Percentiles rank a stretch among this genome's conserved stretches.
phyloP scores from a whole-genome alignment of 768 basidiomycete species.

The Exidia glandulosa region DNA sequence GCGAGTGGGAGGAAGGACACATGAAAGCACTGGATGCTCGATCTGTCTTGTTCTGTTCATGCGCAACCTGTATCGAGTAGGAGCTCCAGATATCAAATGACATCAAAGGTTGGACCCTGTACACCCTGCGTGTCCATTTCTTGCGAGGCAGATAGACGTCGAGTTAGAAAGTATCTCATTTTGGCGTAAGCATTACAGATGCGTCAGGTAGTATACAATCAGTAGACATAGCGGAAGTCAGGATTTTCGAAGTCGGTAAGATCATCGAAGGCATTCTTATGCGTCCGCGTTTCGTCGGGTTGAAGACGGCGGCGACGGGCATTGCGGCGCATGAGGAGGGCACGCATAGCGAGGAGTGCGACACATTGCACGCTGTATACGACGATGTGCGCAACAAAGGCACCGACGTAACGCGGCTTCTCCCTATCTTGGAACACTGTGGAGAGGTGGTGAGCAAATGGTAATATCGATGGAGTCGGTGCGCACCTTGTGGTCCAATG shows the following conservation, averaged over 20 bases:
- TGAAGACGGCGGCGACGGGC: constrained; percentile 26
- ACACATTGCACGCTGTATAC: constrained; percentile 35
- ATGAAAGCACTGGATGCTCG: neutral
- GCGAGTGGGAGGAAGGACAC: no score
- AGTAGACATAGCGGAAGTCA: constrained; percentile 15
- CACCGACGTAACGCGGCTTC: constrained; percentile 35
- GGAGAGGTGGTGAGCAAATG: neutral
- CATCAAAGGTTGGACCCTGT: no score
- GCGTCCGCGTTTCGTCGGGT: constrained; percentile 19
- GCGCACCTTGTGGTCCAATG: constrained; percentile 31
- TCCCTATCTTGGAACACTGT: constrained; percentile 35
- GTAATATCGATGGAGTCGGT: neutral
- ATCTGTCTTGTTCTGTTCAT: neutral
- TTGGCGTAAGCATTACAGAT: neutral
- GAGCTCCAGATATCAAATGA: no score
- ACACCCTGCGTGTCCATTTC: no score
- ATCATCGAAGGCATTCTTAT: constrained; percentile 36
- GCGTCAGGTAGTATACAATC: neutral
- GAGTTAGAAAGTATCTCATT: neutral
- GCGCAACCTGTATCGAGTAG: neutral
- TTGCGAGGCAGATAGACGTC: neutral
- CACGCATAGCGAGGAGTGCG: constrained; percentile 27
- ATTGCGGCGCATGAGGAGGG: constrained; percentile 32
- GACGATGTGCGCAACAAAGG: constrained; percentile 35
- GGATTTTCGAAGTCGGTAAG: constrained; percentile 39